Evolutionary conservation across 2,329 filamentous ascomycete species (phyloP), one percentile per base, ranked within the genome.

Genomic region (Fusarium verrucosum): DNA sequence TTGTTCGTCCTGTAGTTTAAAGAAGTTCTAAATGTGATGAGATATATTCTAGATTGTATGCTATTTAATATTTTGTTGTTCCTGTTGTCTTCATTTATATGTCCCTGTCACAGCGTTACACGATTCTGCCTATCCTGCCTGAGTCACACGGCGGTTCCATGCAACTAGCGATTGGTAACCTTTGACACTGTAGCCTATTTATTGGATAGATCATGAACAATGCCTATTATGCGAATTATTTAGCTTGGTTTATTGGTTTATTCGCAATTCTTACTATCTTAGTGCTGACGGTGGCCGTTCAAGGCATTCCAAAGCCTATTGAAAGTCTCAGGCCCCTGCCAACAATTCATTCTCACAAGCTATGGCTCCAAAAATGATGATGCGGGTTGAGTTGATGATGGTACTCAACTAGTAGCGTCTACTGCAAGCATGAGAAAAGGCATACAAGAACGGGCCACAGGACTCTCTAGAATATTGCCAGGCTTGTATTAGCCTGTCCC

Each of bases 141-240:
- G 62, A 58, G 50, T 61, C 55, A 66, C 37, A n/a, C 47, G 51
- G 47, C 40, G 38, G 33, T 9, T 13, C 30, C 19, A 42, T 55
- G 19, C 40, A 41, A 42, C 49, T 52, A 36, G n/a, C n/a, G n/a
- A n/a, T 28, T 43, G 38, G 26, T 16, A 30, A 25, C 20, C 33
- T 10, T n/a, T 33, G 42, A 41, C 36, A 40, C 22, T 30, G 56
- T 14, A 58, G 56, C 59, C 63, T 66, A n/a, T 36, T 36, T 66
- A n/a, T 36, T 36, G 41, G 44, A 38, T 17, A 11, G 4, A 38
- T 40, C 33, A 35, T 16, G 17, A n/a, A 4, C 9, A 5, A 32
- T 22, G 36, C 16, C 14, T 3, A 20, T 19, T 17, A 17, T 20
- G 14, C 50, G 50, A 44, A 52, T 58, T 11, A 37, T 2, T 13